phyloP scores from a whole-genome alignment of 306 rosid genomes.

The Cucumis melo region DNA sequence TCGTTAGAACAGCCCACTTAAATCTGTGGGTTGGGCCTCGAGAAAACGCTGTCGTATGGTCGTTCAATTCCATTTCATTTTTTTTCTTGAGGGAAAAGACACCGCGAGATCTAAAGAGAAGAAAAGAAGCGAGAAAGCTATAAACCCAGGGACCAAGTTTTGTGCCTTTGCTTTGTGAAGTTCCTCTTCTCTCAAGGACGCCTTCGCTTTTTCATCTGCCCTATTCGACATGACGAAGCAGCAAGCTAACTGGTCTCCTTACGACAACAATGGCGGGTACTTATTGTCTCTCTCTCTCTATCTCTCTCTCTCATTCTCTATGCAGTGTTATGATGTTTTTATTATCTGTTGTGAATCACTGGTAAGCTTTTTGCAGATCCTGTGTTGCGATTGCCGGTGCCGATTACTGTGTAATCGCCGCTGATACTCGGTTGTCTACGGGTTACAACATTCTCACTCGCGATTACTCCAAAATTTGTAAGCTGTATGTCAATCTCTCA shows the following conservation, averaged over 20 bases:
- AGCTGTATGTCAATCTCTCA: constrained; percentile 27
- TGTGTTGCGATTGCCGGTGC: constrained; percentile 95
- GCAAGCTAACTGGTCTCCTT: constrained; percentile 87
- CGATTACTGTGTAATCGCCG: constrained; percentile 81
- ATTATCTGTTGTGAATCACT: background rate
- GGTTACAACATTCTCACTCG: constrained; percentile 94
- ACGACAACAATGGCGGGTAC: constrained; percentile 98
- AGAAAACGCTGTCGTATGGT: background rate
- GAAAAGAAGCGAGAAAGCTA: background rate
- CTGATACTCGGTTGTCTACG: constrained; percentile 90
- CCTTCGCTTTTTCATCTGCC: constrained; percentile 1
- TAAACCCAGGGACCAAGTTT: background rate
- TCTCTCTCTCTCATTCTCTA: background rate
- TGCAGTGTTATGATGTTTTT: background rate
- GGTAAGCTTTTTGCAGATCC: constrained; percentile 33
- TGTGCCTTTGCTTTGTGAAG: background rate
- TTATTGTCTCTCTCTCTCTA: background rate
- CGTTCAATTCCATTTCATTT: background rate
- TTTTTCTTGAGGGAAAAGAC: constrained; percentile 54
- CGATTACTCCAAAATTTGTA: constrained; percentile 76
- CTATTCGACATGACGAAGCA: constrained; percentile 51
- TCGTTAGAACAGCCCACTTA: background rate
- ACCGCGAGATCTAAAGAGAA: constrained; percentile 19
- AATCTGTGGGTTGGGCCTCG: background rate
- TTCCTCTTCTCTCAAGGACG: constrained; percentile 1